A percentile compares a stretch with the other conserved stretches of the same genome.
These are phyloP conservation scores for Tuber borchii DNA, from an alignment of 495 filamentous ascomycete species.

Conservation along the genomic window DNA sequence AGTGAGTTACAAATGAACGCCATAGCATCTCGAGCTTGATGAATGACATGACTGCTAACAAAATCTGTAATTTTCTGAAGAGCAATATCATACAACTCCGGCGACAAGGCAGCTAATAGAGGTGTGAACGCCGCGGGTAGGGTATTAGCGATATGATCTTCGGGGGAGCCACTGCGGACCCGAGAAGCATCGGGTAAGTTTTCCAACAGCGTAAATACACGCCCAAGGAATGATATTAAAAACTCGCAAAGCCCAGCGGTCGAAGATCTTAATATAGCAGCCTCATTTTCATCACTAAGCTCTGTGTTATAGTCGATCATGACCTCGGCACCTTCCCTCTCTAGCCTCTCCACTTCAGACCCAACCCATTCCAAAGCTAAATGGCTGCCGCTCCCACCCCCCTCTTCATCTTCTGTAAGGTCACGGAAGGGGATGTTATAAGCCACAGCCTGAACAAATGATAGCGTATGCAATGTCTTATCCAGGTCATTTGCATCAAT, in stretches of 20 bases:
- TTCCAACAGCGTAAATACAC: conserved; percentile 89
- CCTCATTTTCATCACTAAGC: conserved; percentile 77
- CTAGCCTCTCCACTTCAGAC: conserved; percentile 86
- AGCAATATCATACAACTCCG: conserved; percentile 85
- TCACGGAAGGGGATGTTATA: conserved; percentile 91
- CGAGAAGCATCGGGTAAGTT: conserved; percentile 87
- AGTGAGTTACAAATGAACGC: conserved; percentile 95
- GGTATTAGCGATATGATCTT: conserved; percentile 96
- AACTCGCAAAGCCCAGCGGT: conserved; percentile 92
- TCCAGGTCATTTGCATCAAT: conserved; percentile 97
- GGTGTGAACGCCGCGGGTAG: conserved; percentile 87
- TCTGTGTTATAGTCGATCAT: conserved; percentile 78
- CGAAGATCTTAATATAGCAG: conserved; percentile 86
- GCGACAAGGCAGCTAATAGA: conserved; percentile 82
- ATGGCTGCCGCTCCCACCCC: conserved; percentile 52
- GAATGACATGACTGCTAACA: conserved; percentile 90
- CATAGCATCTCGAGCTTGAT: conserved; percentile 96
- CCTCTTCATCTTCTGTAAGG: conserved; percentile 66
- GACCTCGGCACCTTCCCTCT: conserved; percentile 73
- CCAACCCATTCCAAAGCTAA: conserved; percentile 91
- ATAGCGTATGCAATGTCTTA: conserved; percentile 88
- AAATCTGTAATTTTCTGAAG: conserved; percentile 87
- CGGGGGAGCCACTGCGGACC: conserved; percentile 80
- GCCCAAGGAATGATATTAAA: conserved; percentile 77
- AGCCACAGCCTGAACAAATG: conserved; percentile 88